Percentiles rank a stretch among this genome's conserved stretches.
Conservation (phyloP, 1,284 basidiomycete species). For the Sparassis latifolia region DNA sequence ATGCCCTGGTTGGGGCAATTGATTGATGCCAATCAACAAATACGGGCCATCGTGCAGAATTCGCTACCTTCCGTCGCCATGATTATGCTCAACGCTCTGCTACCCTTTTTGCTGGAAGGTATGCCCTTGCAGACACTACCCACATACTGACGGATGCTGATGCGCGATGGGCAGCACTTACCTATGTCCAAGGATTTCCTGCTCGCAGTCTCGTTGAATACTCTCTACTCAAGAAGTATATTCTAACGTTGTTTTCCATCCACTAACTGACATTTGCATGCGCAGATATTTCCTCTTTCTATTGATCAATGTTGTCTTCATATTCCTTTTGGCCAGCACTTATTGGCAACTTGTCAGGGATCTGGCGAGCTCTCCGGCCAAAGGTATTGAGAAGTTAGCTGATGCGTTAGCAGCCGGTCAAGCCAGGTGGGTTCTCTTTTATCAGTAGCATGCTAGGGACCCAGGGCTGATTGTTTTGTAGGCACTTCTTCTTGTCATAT, state of each 20-base stretch:
- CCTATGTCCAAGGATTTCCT: conserved; percentile 83
- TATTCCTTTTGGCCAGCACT: conserved; percentile 87
- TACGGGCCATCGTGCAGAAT: conserved; percentile 88
- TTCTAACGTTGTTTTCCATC: conserved; percentile 1
- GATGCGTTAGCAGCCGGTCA: conserved; percentile 68
- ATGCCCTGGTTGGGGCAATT: conserved; percentile 79
- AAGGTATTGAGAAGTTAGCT: conserved; percentile 88
- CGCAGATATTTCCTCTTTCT: conserved; percentile 90
- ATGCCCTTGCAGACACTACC: conserved; percentile 5
- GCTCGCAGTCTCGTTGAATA: conserved; percentile 92
- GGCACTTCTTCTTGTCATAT: conserved; percentile 94
- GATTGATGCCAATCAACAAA: conserved; percentile 74
- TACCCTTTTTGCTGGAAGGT: conserved; percentile 92
- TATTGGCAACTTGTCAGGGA: conserved; percentile 87
- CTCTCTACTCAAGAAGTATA: conserved; percentile 84
- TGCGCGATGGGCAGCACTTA: conserved; percentile 47
- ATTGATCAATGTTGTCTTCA: conserved; percentile 91
- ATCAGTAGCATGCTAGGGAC: too few species aligned
- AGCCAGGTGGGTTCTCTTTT: conserved; percentile 43
- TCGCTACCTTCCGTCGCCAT: conserved; percentile 88
- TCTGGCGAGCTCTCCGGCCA: conserved; percentile 79
- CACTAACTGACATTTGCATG: too few species aligned
- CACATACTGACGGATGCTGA: not conserved
- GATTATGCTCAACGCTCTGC: conserved; percentile 82
- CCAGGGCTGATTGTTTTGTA: conserved; percentile 6